These are phyloP conservation scores for Musa itinerans DNA, from an alignment of 176 grass and related monocot species.

Conservation along the genomic window DNA sequence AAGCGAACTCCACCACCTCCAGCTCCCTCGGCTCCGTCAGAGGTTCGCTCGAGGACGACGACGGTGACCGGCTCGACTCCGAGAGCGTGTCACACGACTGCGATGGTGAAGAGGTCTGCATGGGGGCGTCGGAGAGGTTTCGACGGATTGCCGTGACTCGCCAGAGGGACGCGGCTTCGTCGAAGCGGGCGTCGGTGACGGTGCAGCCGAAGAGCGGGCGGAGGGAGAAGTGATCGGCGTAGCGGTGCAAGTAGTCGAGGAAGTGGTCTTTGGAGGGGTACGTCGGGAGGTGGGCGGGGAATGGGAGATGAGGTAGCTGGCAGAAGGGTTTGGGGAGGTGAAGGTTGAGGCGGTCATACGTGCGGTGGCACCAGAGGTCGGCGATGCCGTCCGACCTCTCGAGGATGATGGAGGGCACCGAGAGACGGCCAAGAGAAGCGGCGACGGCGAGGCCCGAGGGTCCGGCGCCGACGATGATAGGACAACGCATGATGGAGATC, in stretches of 20 bases:
- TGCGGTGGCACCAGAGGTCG: conserved; percentile 72
- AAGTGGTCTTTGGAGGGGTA: conserved; percentile 76
- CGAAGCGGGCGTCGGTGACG: conserved; percentile 45
- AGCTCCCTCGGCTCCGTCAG: not conserved
- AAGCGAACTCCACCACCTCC: conserved; percentile 37
- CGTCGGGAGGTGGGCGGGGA: conserved; percentile 59
- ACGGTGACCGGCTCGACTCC: not conserved
- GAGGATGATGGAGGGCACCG: conserved; percentile 52
- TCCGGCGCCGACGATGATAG: conserved; percentile 87
- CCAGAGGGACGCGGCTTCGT: conserved; percentile 37
- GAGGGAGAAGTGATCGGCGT: conserved; percentile 54
- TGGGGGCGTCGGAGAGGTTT: not conserved
- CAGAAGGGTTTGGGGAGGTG: conserved; percentile 87
- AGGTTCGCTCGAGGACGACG: not conserved
- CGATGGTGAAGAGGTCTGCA: not conserved
- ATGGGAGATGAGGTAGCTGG: conserved; percentile 64
- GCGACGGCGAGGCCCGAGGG: conserved; percentile 85
- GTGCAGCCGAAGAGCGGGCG: conserved; percentile 48
- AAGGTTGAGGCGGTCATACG: conserved; percentile 78
- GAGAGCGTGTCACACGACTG: not conserved
- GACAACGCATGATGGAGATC: conserved; percentile 32
- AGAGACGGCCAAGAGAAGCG: conserved; percentile 49
- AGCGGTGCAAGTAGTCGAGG: conserved; percentile 69
- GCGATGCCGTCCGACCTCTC: conserved; percentile 75
- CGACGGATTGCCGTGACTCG: conserved; percentile 26